Base-by-base conservation (phyloP, 805 yeast species). In the Saturnispora dispora region DNA sequence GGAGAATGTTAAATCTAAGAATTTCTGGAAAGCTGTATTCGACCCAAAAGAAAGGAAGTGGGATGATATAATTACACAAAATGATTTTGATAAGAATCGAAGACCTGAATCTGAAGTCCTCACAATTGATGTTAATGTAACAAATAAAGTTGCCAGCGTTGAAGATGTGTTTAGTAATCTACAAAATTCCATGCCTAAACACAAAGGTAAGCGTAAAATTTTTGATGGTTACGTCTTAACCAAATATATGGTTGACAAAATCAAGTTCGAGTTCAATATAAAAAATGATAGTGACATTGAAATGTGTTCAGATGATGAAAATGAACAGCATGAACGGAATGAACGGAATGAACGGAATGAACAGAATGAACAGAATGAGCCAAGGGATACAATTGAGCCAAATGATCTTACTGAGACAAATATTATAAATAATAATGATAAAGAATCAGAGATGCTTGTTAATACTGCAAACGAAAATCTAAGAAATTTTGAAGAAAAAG, bases 161-260 rank as follows among this genome's bases (percentile, higher is more conserved):
- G 45, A 35, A 4, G 55, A 53, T 2, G 48, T 64, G 2, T 43
- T 65, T 32, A 53, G 57, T 7, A 55, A 57, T 5, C 20, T 69
- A 5, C 60, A 61, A 36, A 60, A 58, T 5, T 44, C 59, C 2
- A 50, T 69, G n/a, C 71, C 72, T 1, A 67, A 60, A 37, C 51
- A 48, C n/a, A 75, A 71, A 53, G 64, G 72, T 3, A 76, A 72
- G 42, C 59, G 72, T 5, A 77, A 68, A 56, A 61, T 69, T 32
- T 61, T 72, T 30, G 88, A 83, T 56, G 74, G 78, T 0, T 83
- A 84, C 56, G 57, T 68, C 13, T 69, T 78, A 28, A 68, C 78
- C 0, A 79, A 75, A 35, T 68, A 65, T 3, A 73, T 82, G 0
- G 64, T 81, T 2, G 82, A 78, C 39, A 61, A 64, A 9, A 62